phyloP scores from a whole-genome alignment of 2,329 filamentous ascomycete species.

The Arthrobotrys sphaeroides region DNA sequence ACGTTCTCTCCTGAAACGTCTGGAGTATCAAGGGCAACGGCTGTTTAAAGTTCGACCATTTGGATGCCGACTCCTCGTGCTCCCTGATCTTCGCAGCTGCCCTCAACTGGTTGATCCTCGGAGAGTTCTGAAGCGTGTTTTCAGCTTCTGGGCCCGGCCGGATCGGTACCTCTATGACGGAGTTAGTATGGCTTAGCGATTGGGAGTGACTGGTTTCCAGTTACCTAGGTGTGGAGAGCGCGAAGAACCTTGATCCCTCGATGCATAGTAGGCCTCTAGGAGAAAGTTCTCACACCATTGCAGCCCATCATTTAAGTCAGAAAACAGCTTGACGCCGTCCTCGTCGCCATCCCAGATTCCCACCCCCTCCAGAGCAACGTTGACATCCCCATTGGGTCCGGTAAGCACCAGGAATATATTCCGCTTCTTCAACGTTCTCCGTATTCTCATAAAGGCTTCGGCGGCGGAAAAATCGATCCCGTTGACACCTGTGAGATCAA shows the following conservation, averaged over 20 bases:
- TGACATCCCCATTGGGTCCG: conserved; percentile 78
- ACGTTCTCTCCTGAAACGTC: conserved; percentile 88
- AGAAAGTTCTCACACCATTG: conserved; percentile 96
- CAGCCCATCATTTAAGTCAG: conserved; percentile 89
- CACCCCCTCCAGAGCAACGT: conserved; percentile 80
- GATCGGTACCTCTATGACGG: conserved; percentile 24
- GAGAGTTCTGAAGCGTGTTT: conserved; percentile 74
- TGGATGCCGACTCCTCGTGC: conserved; percentile 69
- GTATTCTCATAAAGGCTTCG: conserved; percentile 92
- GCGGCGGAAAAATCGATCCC: conserved; percentile 96
- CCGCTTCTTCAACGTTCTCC: conserved; percentile 79
- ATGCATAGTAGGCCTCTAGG: conserved; percentile 78
- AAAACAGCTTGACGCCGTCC: conserved; percentile 80
- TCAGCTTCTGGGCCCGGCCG: conserved; percentile 53
- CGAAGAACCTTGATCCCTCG: conserved; percentile 52
- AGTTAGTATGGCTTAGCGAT: conserved; percentile 5
- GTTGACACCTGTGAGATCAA: conserved; percentile 88
- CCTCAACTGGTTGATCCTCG: conserved; percentile 78
- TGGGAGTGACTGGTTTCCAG: background rate
- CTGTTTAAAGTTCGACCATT: conserved; percentile 88
- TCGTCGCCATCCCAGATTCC: conserved; percentile 75
- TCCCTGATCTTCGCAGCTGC: conserved; percentile 78
- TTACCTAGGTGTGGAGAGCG: conserved; percentile 31
- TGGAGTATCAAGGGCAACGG: conserved; percentile 91
- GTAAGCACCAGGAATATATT: conserved; percentile 84